phyloP scores from a whole-genome alignment of 306 rosid genomes.

The Dicorynia guianensis region DNA sequence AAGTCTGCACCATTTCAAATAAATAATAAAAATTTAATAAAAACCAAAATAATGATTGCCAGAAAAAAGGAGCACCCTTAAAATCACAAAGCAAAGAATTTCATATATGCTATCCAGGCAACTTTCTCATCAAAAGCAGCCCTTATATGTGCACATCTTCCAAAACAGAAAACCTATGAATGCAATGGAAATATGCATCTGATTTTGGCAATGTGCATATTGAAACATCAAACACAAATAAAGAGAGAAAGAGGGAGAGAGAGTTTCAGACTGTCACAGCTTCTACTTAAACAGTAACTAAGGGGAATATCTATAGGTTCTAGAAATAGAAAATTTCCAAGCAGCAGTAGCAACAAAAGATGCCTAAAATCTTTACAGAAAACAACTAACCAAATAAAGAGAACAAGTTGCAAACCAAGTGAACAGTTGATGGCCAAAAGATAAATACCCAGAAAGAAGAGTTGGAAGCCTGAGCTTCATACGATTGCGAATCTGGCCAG shows the following conservation, averaged over 20 bases:
- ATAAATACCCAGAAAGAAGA: slow-evolving; percentile 84
- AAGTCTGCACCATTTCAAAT: slow-evolving; percentile 51
- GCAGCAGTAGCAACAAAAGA: slow-evolving; percentile 8
- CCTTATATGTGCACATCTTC: slow-evolving; percentile 21
- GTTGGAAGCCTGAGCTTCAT: slow-evolving; percentile 96
- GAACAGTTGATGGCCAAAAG: slow-evolving; percentile 32
- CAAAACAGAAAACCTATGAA: slow-evolving; percentile 17
- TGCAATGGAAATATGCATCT: slow-evolving; percentile 27
- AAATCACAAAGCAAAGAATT: slow-evolving; percentile 6
- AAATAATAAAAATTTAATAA: slow-evolving; percentile 15
- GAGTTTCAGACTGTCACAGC: neutral
- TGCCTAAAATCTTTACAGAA: slow-evolving; percentile 12
- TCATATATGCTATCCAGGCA: slow-evolving; percentile 9
- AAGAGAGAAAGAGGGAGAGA: too few relatives aligned
- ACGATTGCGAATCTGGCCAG: slow-evolving; percentile 87
- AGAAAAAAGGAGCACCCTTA: neutral
- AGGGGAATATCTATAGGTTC: neutral
- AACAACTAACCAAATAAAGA: slow-evolving; percentile 20
- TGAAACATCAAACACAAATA: too few relatives aligned
- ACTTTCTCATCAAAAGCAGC: slow-evolving; percentile 8
- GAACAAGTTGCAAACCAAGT: neutral
- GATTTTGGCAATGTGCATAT: slow-evolving; percentile 31
- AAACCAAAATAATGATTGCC: neutral
- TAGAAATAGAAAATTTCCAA: neutral
- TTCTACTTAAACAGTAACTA: slow-evolving; percentile 1